These are phyloP conservation scores for Thalassiosira mediterranea DNA, from an alignment of 352 stramenopile genomes.

Conservation along the genomic window DNA sequence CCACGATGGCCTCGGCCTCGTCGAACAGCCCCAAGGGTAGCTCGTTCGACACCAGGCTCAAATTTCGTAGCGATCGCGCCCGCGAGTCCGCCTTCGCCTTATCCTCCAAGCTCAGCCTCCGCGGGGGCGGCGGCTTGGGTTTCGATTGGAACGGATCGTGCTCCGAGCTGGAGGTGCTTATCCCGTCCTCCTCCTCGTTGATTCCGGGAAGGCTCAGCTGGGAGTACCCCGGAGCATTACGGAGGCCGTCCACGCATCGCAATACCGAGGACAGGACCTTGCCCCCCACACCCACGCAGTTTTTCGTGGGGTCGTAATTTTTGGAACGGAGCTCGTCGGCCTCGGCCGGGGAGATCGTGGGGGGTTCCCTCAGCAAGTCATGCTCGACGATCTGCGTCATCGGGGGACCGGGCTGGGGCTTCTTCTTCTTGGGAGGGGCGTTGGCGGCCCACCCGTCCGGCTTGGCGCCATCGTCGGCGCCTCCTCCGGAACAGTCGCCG, in stretches of 20 bases:
- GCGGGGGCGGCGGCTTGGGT: too few species aligned
- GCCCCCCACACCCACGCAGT: slow-evolving; percentile 34
- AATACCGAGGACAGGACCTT: slow-evolving; percentile 35
- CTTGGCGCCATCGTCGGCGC: too few species aligned
- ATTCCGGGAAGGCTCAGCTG: background rate
- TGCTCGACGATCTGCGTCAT: slow-evolving; percentile 50
- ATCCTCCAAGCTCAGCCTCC: background rate
- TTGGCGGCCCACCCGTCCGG: too few species aligned
- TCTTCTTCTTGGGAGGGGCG: background rate
- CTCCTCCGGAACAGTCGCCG: too few species aligned
- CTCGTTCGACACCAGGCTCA: slow-evolving; percentile 31
- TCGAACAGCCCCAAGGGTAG: slow-evolving; percentile 68
- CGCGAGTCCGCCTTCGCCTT: too few species aligned
- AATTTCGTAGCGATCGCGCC: slow-evolving; percentile 5
- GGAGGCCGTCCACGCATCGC: slow-evolving; percentile 29
- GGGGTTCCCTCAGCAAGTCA: slow-evolving; percentile 33
- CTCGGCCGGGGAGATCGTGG: slow-evolving; percentile 17
- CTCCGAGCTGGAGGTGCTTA: background rate
- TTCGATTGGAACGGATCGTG: too few species aligned
- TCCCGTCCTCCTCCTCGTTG: background rate
- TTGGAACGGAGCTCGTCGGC: slow-evolving; percentile 27
- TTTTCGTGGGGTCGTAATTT: slow-evolving; percentile 30
- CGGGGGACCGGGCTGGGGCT: background rate
- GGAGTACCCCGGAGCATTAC: slow-evolving; percentile 33
- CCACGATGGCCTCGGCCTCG: slow-evolving; percentile 66